A percentile compares a stretch with the other conserved stretches of the same genome.
phyloP scores from a whole-genome alignment of 2,329 filamentous ascomycete genomes.

The Oidium heveae region DNA sequence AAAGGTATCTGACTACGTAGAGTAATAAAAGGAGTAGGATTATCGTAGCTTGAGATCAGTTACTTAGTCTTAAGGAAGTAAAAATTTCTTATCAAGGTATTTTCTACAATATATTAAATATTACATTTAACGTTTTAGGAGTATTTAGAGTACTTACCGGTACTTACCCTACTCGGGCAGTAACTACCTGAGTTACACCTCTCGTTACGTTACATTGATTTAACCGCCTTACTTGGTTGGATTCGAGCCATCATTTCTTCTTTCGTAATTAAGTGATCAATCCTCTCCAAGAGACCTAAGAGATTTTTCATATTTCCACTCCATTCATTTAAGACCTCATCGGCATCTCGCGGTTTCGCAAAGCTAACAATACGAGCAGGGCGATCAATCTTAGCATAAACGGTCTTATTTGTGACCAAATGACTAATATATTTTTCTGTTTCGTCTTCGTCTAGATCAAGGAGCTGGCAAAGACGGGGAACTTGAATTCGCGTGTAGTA shows the following conservation, averaged over 20 bases:
- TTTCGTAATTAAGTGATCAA: slow-evolving; percentile 96
- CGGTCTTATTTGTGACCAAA: slow-evolving; percentile 88
- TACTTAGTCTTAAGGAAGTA: too few relatives aligned
- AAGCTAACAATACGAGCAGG: slow-evolving; percentile 84
- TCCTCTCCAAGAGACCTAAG: slow-evolving; percentile 61
- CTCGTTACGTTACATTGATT: too few relatives aligned
- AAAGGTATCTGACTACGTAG: too few relatives aligned
- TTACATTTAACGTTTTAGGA: too few relatives aligned
- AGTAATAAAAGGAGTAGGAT: too few relatives aligned
- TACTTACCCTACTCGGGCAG: too few relatives aligned
- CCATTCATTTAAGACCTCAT: slow-evolving; percentile 96
- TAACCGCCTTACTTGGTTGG: slow-evolving; percentile 27
- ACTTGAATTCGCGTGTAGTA: slow-evolving; percentile 97
- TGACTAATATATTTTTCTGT: slow-evolving; percentile 98
- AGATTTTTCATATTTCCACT: slow-evolving; percentile 93
- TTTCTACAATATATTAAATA: too few relatives aligned
- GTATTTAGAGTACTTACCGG: too few relatives aligned
- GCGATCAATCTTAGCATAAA: slow-evolving; percentile 91
- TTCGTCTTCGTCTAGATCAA: slow-evolving; percentile 83
- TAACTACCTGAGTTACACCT: too few relatives aligned
- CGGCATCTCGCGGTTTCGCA: slow-evolving; percentile 78
- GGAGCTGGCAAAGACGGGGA: slow-evolving; percentile 64
- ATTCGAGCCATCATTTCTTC: slow-evolving; percentile 99
- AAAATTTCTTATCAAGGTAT: too few relatives aligned
- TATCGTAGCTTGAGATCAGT: too few relatives aligned